Evolutionary conservation across 768 basidiomycete genomes (phyloP).

Genomic region (Kwoniella shandongensis): DNA sequence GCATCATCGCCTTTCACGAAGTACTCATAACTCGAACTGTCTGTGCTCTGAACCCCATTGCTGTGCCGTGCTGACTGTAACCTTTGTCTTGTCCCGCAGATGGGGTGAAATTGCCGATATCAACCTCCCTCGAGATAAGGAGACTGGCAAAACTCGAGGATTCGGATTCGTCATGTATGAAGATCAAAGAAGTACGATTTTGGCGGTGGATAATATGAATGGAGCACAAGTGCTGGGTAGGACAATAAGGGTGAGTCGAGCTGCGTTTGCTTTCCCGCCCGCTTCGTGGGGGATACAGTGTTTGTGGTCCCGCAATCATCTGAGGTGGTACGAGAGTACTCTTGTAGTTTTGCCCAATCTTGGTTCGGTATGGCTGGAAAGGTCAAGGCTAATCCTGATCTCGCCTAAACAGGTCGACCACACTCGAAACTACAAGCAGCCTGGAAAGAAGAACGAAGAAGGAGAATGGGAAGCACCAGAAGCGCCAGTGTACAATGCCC

Average conservation of each 20-base stretch:
- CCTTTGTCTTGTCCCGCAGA: too few relatives aligned
- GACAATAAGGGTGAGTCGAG: conserved; percentile 86
- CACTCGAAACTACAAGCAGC: conserved; percentile 80
- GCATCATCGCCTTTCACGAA: neutral
- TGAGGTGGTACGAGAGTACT: neutral
- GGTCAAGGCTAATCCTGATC: too few relatives aligned
- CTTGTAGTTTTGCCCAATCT: too few relatives aligned
- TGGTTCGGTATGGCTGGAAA: too few relatives aligned
- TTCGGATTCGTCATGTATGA: conserved; percentile 99
- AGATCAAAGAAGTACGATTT: conserved; percentile 90
- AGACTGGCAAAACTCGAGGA: conserved; percentile 83
- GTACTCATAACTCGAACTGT: too few relatives aligned
- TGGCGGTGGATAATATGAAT: conserved; percentile 98
- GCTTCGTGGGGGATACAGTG: too few relatives aligned
- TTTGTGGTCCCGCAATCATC: too few relatives aligned
- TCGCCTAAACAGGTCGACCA: conserved; percentile 55
- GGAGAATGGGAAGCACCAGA: conserved; percentile 86
- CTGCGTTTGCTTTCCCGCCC: too few relatives aligned
- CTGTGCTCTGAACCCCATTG: neutral
- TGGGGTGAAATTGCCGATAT: conserved; percentile 96
- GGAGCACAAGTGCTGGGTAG: conserved; percentile 83
- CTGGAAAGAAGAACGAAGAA: conserved; percentile 69
- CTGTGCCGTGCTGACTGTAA: too few relatives aligned
- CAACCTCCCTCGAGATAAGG: conserved; percentile 90
- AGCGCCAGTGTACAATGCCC: conserved; percentile 82